Conservation (phyloP, 768 basidiomycete species). For the Boletus rubroflammeus region DNA sequence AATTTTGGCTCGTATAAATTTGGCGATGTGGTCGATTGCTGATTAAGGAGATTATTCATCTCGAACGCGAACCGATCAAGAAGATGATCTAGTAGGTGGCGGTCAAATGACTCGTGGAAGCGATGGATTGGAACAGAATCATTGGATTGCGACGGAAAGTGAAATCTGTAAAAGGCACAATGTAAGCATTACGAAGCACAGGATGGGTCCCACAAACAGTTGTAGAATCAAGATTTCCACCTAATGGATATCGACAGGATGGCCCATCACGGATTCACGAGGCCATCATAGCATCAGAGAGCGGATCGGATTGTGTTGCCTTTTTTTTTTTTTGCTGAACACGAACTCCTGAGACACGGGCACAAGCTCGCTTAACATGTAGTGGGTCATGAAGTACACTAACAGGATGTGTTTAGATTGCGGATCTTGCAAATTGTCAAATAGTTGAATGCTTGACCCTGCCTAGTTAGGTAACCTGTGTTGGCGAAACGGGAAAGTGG, state of each 20-base stretch:
- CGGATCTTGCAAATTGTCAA: neutral
- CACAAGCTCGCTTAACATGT: neutral
- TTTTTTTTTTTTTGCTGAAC: neutral
- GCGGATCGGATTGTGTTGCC: neutral
- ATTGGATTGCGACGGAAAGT: neutral
- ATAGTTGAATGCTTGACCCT: neutral
- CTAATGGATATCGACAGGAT: slow-evolving; percentile 9
- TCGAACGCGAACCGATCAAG: slow-evolving; percentile 9
- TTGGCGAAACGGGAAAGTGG: neutral
- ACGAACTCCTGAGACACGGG: neutral
- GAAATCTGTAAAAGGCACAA: neutral
- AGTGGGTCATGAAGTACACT: neutral
- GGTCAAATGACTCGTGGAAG: neutral
- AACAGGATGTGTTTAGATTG: neutral
- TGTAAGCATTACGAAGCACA: slow-evolving; percentile 1
- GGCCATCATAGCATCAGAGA: slow-evolving; percentile 5
- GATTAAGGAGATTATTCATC: slow-evolving; percentile 17
- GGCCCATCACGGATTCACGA: slow-evolving; percentile 9
- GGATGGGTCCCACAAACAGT: neutral
- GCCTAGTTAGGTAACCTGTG: slow-evolving; percentile 8
- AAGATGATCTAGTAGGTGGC: slow-evolving; percentile 6
- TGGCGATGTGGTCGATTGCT: neutral
- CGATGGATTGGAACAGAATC: neutral
- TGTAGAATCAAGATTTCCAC: slow-evolving; percentile 10
- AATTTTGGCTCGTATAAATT: neutral